These are phyloP conservation scores for Desmodesmus armatus DNA, from an alignment of 139 green algal genomes.

Conservation along the genomic window DNA sequence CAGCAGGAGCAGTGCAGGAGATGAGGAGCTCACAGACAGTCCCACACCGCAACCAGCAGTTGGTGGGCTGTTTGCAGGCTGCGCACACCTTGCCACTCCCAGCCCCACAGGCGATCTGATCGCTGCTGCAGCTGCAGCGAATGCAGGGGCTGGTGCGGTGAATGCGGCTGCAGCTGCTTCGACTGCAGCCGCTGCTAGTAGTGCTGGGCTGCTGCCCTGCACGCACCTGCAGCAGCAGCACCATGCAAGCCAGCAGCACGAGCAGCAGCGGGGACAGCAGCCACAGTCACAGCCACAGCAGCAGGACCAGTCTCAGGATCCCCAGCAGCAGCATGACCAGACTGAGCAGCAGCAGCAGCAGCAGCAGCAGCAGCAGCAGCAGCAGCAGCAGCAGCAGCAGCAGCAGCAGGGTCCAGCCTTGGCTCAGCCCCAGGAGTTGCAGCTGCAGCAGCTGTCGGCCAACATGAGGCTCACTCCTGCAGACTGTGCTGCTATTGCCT, in stretches of 20 bases:
- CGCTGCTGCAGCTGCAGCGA: neutral
- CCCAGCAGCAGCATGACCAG: neutral
- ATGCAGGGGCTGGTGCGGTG: neutral
- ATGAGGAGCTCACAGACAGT: too few species aligned
- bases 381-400: slow-evolving; percentile 2
- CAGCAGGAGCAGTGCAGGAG: too few species aligned
- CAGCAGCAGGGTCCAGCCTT: slow-evolving; percentile 1
- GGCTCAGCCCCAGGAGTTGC: neutral
- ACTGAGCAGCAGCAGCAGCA: neutral
- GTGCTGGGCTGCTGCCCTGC: neutral
- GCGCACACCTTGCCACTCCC: too few species aligned
- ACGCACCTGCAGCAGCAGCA: neutral
- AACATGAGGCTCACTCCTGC: neutral
- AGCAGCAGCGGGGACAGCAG: neutral
- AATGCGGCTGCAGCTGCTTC: neutral
- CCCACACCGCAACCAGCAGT: too few species aligned
- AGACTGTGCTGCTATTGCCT: slow-evolving; percentile 30
- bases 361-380: neutral
- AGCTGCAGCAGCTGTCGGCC: neutral
- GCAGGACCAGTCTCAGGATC: neutral
- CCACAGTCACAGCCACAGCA: neutral
- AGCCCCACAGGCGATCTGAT: too few species aligned
- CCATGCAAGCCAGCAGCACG: slow-evolving; percentile 6
- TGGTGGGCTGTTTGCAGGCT: too few species aligned
- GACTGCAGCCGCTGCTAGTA: too few species aligned